Evolutionary conservation across 345 rosid genomes (phyloP).

Genomic region (Microcos paniculata): DNA sequence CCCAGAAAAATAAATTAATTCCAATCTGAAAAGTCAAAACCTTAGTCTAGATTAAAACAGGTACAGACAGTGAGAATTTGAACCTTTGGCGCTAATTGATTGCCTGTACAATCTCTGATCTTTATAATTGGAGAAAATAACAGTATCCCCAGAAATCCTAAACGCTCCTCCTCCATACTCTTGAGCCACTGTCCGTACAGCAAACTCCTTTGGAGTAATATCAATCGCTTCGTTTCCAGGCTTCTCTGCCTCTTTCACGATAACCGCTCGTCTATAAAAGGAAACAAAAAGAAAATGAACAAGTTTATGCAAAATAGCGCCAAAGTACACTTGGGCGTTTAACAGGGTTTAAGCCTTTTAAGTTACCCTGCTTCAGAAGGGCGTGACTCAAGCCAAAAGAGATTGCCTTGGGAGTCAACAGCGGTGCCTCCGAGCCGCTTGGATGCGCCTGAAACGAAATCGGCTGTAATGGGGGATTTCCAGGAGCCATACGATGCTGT

Average conservation of each 20-base stretch:
- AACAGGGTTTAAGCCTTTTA: not conserved
- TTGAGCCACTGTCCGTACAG: conserved; percentile 78
- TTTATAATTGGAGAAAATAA: conserved; percentile 80
- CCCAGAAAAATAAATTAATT: not conserved
- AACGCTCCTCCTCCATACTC: conserved; percentile 99
- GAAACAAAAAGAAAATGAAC: not conserved
- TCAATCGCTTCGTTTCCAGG: conserved; percentile 58
- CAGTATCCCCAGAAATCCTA: conserved; percentile 44
- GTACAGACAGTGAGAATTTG: not conserved
- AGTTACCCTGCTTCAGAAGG: conserved; percentile 77
- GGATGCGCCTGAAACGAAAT: conserved; percentile 76
- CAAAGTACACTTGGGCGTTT: not conserved
- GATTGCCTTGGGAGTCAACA: conserved; percentile 65
- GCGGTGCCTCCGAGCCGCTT: conserved; percentile 79
- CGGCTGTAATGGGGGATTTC: conserved; percentile 92
- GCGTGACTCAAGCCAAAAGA: conserved; percentile 84
- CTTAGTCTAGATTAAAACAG: not conserved
- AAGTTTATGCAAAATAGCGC: not conserved
- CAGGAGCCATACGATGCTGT: conserved; percentile 89
- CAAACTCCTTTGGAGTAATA: conserved; percentile 78
- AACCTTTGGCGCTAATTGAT: conserved; percentile 43
- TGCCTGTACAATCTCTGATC: conserved; percentile 88
- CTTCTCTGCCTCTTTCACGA: conserved; percentile 55
- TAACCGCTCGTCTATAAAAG: conserved; percentile 58
- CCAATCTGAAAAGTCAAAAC: not conserved